phyloP scores from a whole-genome alignment of 495 filamentous ascomycete genomes.

The Aspergillus sclerotioniger region DNA sequence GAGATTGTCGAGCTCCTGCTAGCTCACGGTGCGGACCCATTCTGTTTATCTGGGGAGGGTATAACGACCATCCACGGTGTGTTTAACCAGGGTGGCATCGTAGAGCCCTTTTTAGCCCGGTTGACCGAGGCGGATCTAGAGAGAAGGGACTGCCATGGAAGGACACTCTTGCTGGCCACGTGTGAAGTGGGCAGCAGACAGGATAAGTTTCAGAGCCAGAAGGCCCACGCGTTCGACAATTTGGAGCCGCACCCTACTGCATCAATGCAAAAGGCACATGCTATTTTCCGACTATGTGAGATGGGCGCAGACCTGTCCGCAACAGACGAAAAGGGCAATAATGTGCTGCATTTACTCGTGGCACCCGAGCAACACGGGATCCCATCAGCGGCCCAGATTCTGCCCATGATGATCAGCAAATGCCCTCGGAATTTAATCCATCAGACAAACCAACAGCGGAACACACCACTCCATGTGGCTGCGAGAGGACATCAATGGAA shows the following conservation, averaged over 20 bases:
- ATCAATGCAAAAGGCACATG: neutral
- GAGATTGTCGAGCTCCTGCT: slow-evolving; percentile 14
- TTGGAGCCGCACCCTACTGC: neutral
- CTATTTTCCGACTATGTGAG: slow-evolving; percentile 15
- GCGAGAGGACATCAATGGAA: neutral
- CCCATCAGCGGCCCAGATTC: neutral
- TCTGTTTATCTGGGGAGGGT: slow-evolving; percentile 6
- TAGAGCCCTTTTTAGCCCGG: slow-evolving; percentile 19
- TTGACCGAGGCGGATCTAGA: slow-evolving; percentile 21
- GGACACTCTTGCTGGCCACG: slow-evolving; percentile 25
- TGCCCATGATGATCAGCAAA: neutral
- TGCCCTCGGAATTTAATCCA: neutral
- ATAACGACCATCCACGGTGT: slow-evolving; percentile 21
- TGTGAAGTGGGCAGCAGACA: neutral
- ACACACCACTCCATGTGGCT: neutral
- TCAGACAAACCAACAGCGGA: neutral
- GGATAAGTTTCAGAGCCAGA: too few relatives aligned
- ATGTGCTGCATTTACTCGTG: slow-evolving; percentile 25
- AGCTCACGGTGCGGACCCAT: slow-evolving; percentile 19
- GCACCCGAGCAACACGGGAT: neutral
- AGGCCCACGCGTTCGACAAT: neutral
- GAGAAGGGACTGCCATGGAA: slow-evolving; percentile 17
- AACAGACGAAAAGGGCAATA: slow-evolving; percentile 22
- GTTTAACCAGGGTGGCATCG: slow-evolving; percentile 16
- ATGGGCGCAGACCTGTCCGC: slow-evolving; percentile 23